Base-by-base conservation (phyloP, 768 basidiomycete species). In the Nevesoporus exiguus region DNA sequence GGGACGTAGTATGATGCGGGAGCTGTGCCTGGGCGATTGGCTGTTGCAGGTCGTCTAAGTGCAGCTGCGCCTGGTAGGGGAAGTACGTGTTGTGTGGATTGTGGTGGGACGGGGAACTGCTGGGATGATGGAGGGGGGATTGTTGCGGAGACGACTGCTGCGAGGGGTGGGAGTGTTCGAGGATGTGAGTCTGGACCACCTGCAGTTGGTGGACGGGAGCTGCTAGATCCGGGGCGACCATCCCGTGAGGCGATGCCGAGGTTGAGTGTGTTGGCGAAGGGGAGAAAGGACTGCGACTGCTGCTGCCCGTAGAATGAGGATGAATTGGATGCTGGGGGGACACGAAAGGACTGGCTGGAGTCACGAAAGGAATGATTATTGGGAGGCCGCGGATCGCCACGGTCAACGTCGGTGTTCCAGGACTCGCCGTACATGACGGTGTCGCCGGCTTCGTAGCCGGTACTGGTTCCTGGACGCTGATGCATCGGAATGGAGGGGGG, bases 261-360 rank as follows among this genome's bases (percentile, higher is more conserved):
- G 72, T 71, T 71, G 77, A 78, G 74, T 71, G 75, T 2, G 68
- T 66, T 66, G 75, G 76, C 42, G 76, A 77, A 76, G 80, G 76
- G 63, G 77, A 80, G 85, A 85, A 84, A 86, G 82, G 85, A 85
- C 78, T 86, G 84, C 76, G 72, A 73, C 66, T 75, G 77, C 66
- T 72, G 73, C 53, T 66, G 74, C 50, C 65, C 71, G 67, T 45
- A 68, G 69, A 74, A 61, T 67, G 72, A 52, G 69, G 77, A 61
- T 63, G 73, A 24, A 64, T 73, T 58, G 52, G 76, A 68, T 67
- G 75, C 56, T 61, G 77, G 66, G 70, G 80, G 77, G 79, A 71
- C 77, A 84, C 83, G 86, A 86, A 86, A 86, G 85, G 86, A 86
- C 83, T 86, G 85, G 81, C 78, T 74, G 80, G 83, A 76, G 77